phyloP scores from a whole-genome alignment of 1,284 basidiomycete genomes.

The Trametes pubescens region DNA sequence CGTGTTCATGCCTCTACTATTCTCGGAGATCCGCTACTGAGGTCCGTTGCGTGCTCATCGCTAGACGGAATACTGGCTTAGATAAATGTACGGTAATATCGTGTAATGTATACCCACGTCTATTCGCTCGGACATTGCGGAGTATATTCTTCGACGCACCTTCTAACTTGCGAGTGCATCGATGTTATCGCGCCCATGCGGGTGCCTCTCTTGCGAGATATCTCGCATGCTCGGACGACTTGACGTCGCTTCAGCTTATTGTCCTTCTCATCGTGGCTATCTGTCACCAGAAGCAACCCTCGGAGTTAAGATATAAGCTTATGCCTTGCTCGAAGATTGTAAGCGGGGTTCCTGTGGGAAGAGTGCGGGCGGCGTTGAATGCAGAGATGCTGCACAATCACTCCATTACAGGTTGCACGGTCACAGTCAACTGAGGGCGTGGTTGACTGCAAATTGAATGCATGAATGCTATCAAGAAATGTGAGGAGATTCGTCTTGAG shows the following conservation, averaged over 20 bases:
- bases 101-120: constrained; percentile 24
- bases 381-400: background rate
- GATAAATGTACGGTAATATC: constrained; percentile 18
- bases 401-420: background rate
- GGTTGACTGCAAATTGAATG: background rate
- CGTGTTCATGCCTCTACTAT: constrained; percentile 86
- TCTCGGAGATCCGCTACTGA: constrained; percentile 80
- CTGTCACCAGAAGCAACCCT: background rate
- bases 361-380: background rate
- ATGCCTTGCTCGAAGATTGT: background rate
- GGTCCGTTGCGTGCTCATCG: background rate
- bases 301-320: background rate
- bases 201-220: too few species aligned
- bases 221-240: too few species aligned
- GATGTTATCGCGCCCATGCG: background rate
- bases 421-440: background rate
- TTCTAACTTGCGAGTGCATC: background rate
- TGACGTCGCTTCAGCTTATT: background rate
- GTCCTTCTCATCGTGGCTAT: background rate
- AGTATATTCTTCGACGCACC: background rate
- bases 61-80: constrained; percentile 11
- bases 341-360: background rate
- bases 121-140: background rate
- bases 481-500: background rate
- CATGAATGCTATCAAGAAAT: background rate